Conservation (phyloP, 768 basidiomycete species). For the Suillus decipiens region DNA sequence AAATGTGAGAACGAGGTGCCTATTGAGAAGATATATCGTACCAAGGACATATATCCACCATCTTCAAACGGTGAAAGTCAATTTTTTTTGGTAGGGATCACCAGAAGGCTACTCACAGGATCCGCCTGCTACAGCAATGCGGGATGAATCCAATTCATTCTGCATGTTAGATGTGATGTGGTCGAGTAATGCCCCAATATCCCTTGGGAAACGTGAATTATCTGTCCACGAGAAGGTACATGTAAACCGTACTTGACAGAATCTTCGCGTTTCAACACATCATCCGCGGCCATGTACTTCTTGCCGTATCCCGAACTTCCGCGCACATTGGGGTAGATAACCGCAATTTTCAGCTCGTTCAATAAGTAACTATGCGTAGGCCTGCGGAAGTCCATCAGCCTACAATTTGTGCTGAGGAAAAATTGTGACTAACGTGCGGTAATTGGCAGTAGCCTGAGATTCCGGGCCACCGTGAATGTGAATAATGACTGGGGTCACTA, state of each 20-base stretch:
- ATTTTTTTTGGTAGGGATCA: not conserved
- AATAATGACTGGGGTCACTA: conserved; percentile 35
- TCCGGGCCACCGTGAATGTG: conserved; percentile 44
- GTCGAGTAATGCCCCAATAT: conserved; percentile 40
- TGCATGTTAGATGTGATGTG: conserved; percentile 35
- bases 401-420: not conserved
- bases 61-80: conserved; percentile 24
- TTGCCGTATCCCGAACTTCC: conserved; percentile 45
- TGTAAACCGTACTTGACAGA: conserved; percentile 38
- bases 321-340: conserved; percentile 45
- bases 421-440: conserved; percentile 30
- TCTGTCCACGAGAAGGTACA: not conserved
- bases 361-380: conserved; percentile 42
- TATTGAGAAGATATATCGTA: conserved; percentile 19
- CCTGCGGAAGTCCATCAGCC: conserved; percentile 14
- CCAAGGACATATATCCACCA: conserved; percentile 44
- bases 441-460: conserved; percentile 36
- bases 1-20: not conserved
- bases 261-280: conserved; percentile 45
- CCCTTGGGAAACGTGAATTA: conserved; percentile 24
- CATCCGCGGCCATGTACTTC: conserved; percentile 40
- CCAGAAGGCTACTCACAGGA: conserved; percentile 33
- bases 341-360: conserved; percentile 41
- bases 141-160: conserved; percentile 34
- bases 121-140: conserved; percentile 44